These are phyloP conservation scores for Obelidium mucronatum DNA, from an alignment of 192 early-diverging fungal species.

Conservation along the genomic window DNA sequence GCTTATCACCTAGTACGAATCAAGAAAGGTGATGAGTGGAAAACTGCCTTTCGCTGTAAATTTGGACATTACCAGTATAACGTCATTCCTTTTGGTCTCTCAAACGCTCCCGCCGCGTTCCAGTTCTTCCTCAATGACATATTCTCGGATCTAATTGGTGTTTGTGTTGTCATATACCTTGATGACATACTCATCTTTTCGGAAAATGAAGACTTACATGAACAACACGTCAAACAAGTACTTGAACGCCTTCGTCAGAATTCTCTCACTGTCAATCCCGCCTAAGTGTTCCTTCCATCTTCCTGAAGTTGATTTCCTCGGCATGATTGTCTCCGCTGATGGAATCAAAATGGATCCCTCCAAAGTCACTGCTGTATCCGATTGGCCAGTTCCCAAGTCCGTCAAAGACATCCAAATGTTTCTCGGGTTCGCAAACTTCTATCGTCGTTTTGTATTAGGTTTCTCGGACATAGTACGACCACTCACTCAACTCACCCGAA, in stretches of 20 bases:
- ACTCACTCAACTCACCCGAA: slow-evolving; percentile 17
- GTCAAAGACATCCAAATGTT: no score
- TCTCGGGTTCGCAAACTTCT: slow-evolving; percentile 43
- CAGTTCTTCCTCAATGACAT: slow-evolving; percentile 52
- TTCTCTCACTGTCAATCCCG: slow-evolving; percentile 35
- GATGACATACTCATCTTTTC: no score
- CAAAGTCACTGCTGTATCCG: slow-evolving; percentile 38
- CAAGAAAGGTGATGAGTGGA: slow-evolving; percentile 17
- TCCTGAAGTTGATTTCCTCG: slow-evolving; percentile 31
- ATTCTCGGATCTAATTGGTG: slow-evolving; percentile 26
- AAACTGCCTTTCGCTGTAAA: slow-evolving; percentile 9
- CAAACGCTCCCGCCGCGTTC: slow-evolving; percentile 42
- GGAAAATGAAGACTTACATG: no score
- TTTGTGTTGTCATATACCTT: slow-evolving; percentile 30
- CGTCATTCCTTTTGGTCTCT: slow-evolving; percentile 4
- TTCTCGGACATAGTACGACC: slow-evolving; percentile 30
- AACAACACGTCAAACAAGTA: slow-evolving; percentile 34
- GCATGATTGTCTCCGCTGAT: slow-evolving; percentile 32
- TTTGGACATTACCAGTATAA: slow-evolving; percentile 2
- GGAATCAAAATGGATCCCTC: no score
- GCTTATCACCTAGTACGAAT: slow-evolving; percentile 12
- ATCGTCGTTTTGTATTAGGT: slow-evolving; percentile 35
- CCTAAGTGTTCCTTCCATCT: slow-evolving; percentile 39
- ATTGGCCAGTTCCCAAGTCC: slow-evolving; percentile 21
- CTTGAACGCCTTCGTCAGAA: slow-evolving; percentile 29